phyloP scores from a whole-genome alignment of 2,329 filamentous ascomycete species.

The Hymenotorrendiella dingleyae region DNA sequence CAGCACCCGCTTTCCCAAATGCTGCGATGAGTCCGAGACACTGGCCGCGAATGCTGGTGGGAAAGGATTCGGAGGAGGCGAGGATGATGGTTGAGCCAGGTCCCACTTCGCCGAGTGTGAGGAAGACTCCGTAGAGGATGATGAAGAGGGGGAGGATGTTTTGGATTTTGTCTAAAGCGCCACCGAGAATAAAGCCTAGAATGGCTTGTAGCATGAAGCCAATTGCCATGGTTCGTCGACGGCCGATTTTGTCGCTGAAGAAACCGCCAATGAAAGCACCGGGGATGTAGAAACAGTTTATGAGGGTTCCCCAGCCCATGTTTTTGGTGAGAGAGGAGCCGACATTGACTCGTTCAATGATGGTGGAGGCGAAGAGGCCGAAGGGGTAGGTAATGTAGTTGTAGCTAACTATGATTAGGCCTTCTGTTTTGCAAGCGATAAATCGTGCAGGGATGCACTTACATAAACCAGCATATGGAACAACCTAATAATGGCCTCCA shows the following conservation, averaged over 20 bases:
- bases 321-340: slow-evolving; percentile 63
- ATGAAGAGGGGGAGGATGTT: slow-evolving; percentile 74
- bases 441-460: slow-evolving; percentile 39
- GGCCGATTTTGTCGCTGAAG: slow-evolving; percentile 71
- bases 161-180: slow-evolving; percentile 56
- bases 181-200: slow-evolving; percentile 85
- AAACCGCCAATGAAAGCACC: slow-evolving; percentile 75
- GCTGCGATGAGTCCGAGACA: slow-evolving; percentile 70
- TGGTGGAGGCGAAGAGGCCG: slow-evolving; percentile 74
- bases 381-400: slow-evolving; percentile 60
- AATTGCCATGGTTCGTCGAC: slow-evolving; percentile 64
- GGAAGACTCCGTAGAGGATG: slow-evolving; percentile 74
- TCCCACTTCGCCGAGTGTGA: slow-evolving; percentile 72
- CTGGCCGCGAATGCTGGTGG: slow-evolving; percentile 77
- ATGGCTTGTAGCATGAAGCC: slow-evolving; percentile 69
- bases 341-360: slow-evolving; percentile 55
- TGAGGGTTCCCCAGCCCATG: slow-evolving; percentile 83
- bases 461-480: slow-evolving; percentile 25
- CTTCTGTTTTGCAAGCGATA: not conserved
- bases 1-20: slow-evolving; percentile 72
- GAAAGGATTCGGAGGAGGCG: slow-evolving; percentile 78
- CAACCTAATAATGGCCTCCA: slow-evolving; percentile 44
- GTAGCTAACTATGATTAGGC: slow-evolving; percentile 31
- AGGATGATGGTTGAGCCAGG: slow-evolving; percentile 90
- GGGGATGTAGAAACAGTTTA: slow-evolving; percentile 85